Conservation (phyloP, 2,329 filamentous ascomycete species). For the Laburnicola sp. region DNA sequence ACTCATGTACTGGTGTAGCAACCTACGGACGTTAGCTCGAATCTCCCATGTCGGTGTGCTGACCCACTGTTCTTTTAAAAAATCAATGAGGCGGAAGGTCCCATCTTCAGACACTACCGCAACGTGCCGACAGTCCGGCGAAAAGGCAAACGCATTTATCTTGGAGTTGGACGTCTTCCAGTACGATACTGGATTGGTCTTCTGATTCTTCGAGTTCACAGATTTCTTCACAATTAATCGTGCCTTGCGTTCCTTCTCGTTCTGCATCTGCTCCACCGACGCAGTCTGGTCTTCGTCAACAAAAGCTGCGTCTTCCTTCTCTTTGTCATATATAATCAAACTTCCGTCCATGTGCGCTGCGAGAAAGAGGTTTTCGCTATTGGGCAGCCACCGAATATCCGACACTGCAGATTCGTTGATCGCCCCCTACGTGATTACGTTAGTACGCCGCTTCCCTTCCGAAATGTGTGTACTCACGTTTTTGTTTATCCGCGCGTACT, state of each 20-base stretch:
- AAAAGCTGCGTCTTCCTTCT: conserved; percentile 86
- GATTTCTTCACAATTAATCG: conserved; percentile 81
- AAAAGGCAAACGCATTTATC: conserved; percentile 90
- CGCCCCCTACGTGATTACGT: too few relatives aligned
- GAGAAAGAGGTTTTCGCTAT: conserved; percentile 89
- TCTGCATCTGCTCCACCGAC: conserved; percentile 29
- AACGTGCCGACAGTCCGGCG: conserved; percentile 82
- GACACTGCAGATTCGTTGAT: conserved; percentile 86
- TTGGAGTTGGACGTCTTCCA: conserved; percentile 93
- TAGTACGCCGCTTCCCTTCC: too few relatives aligned
- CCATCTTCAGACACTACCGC: conserved; percentile 93
- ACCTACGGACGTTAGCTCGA: conserved; percentile 51
- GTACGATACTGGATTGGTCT: conserved; percentile 84
- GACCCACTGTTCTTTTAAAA: conserved; percentile 80
- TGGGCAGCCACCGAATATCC: conserved; percentile 89
- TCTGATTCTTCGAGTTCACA: conserved; percentile 90
- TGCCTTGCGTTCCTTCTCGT: conserved; percentile 40
- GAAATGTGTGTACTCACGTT: conserved; percentile 67
- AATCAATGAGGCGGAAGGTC: conserved; percentile 85
- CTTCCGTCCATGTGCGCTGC: conserved; percentile 91
- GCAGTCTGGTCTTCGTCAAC: conserved; percentile 69
- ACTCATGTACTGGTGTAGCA: conserved; percentile 83
- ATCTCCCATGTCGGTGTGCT: not conserved
- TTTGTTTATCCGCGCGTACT: conserved; percentile 94
- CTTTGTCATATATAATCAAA: conserved; percentile 93